phyloP scores from a whole-genome alignment of 495 filamentous ascomycete species.

The Copromyces sp. region DNA sequence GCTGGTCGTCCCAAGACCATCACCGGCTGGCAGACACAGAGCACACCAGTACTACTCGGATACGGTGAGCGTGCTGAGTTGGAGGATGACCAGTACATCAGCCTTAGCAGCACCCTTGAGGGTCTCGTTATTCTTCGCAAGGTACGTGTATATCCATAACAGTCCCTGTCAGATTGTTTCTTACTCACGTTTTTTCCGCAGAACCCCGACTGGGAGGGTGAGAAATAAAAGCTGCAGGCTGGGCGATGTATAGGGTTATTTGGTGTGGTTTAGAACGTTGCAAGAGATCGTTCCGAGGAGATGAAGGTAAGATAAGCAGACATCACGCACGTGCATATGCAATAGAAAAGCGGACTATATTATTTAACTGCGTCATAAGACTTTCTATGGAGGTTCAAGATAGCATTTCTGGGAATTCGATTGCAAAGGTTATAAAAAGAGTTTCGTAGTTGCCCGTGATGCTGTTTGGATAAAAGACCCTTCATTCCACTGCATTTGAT shows the following conservation, averaged over 20 bases:
- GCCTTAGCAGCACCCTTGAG: slow-evolving; percentile 81
- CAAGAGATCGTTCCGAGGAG: background rate
- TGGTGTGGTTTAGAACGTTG: background rate
- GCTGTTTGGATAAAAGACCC: background rate
- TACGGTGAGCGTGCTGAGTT: slow-evolving; percentile 93
- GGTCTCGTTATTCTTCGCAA: slow-evolving; percentile 94
- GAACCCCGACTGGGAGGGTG: slow-evolving; percentile 40
- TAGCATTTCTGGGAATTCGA: background rate
- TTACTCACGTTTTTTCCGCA: slow-evolving; percentile 17
- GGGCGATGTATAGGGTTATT: background rate
- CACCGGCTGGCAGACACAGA: slow-evolving; percentile 99
- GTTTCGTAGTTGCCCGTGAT: background rate
- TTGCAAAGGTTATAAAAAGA: background rate
- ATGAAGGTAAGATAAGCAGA: background rate
- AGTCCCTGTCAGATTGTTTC: background rate
- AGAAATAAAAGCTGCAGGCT: slow-evolving; percentile 21
- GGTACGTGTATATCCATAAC: slow-evolving; percentile 41
- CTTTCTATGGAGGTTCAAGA: background rate
- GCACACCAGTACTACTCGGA: slow-evolving; percentile 85
- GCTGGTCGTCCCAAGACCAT: slow-evolving; percentile 97
- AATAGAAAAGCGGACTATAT: background rate
- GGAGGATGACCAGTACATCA: slow-evolving; percentile 95
- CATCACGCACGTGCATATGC: background rate
- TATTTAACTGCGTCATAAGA: background rate
- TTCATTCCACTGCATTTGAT: background rate